Evolutionary conservation across 2,329 filamentous ascomycete genomes (phyloP).

Genomic region (Coniella lustricola): DNA sequence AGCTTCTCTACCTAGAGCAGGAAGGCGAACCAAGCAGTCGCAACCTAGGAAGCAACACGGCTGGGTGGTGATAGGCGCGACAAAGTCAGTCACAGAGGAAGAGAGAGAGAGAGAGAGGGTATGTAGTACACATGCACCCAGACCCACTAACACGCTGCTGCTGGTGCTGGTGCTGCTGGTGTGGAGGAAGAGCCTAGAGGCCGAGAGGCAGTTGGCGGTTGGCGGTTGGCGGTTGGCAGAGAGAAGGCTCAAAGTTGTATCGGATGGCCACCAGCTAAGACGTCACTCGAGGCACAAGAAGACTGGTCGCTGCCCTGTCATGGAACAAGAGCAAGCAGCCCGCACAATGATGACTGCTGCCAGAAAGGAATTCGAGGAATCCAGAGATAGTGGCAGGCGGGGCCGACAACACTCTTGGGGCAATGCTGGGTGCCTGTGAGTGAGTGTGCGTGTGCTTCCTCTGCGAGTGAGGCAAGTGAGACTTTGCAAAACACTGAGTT

Average conservation of each 20-base stretch:
- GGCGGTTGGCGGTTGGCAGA: not conserved
- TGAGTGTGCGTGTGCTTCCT: not conserved
- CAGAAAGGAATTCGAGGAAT: not conserved
- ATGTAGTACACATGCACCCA: too few species aligned
- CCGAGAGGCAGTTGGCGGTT: too few species aligned
- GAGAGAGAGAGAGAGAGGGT: too few species aligned
- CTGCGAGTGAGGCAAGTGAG: too few species aligned
- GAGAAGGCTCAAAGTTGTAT: not conserved
- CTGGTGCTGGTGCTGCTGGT: too few species aligned
- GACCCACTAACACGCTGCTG: too few species aligned
- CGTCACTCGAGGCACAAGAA: not conserved
- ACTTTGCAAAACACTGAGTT: too few species aligned
- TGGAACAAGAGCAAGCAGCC: not conserved
- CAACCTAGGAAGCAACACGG: not conserved
- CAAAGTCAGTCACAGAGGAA: not conserved
- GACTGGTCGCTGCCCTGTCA: not conserved
- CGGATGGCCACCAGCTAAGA: not conserved
- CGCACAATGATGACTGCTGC: not conserved
- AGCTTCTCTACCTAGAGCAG: too few species aligned
- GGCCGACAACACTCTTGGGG: not conserved
- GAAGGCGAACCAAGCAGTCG: constrained; percentile 1
- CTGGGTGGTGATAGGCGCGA: not conserved
- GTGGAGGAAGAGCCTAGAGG: too few species aligned
- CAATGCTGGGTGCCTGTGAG: too few species aligned
- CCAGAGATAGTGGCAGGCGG: too few species aligned